phyloP scores from a whole-genome alignment of 176 grass and related monocot species.

The Ensete glaucum region DNA sequence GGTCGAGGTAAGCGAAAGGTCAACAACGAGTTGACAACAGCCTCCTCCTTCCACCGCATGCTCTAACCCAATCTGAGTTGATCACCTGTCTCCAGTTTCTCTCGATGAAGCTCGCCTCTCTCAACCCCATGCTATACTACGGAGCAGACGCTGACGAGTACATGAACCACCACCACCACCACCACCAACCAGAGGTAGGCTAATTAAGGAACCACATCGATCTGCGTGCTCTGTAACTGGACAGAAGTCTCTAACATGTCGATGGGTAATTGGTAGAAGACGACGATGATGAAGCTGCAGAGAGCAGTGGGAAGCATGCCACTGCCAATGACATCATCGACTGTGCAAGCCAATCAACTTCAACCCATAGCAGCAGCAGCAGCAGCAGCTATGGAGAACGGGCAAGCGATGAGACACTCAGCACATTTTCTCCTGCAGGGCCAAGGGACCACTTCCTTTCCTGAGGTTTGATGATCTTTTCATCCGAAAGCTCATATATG shows the following conservation, averaged over 20 bases:
- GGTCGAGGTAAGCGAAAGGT: conserved; percentile 27
- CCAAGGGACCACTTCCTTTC: conserved; percentile 9
- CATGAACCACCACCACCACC: background rate
- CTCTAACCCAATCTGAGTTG: background rate
- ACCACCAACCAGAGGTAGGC: conserved; percentile 8
- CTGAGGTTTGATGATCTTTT: conserved; percentile 17
- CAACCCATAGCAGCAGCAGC: background rate
- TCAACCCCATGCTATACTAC: conserved; percentile 20
- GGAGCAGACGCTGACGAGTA: conserved; percentile 5
- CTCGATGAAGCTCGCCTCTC: conserved; percentile 36
- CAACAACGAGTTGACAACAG: background rate
- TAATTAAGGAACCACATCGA: background rate
- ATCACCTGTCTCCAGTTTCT: conserved; percentile 27
- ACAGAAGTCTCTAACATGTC: too few relatives aligned
- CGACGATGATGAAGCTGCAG: conserved; percentile 1
- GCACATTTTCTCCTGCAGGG: conserved; percentile 9
- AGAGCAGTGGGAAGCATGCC: conserved; percentile 3
- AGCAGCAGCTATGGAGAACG: background rate
- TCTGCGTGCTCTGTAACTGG: background rate
- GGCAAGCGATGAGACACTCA: conserved; percentile 2
- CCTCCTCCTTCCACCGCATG: background rate
- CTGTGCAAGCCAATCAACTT: conserved; percentile 1
- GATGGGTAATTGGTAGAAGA: too few relatives aligned
- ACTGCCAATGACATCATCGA: background rate
- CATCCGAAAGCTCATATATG: background rate